Evolutionary conservation across 345 rosid genomes (phyloP).

Genomic region (Aurinia saxatilis): DNA sequence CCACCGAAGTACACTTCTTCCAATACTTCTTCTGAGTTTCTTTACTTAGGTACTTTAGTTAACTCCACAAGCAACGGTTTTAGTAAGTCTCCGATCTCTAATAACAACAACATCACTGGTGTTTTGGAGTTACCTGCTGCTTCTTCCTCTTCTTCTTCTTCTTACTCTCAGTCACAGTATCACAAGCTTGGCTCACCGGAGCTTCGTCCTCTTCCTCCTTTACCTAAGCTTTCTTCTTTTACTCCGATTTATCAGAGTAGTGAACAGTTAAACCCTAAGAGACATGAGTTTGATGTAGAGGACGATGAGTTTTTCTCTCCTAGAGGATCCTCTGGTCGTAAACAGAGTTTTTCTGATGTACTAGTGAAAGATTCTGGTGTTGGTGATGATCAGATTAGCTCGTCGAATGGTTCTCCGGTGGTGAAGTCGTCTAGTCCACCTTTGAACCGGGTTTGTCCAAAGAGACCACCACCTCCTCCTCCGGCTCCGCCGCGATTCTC

Average conservation of each 20-base stretch:
- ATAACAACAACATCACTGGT: no score
- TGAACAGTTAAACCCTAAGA: conserved; percentile 31
- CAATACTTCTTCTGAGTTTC: conserved; percentile 66
- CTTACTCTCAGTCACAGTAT: conserved; percentile 25
- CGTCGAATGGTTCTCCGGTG: conserved; percentile 37
- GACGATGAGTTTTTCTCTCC: conserved; percentile 95
- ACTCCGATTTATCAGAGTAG: conserved; percentile 38
- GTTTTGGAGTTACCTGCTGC: conserved; percentile 33
- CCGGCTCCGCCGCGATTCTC: no score
- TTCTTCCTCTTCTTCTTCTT: conserved; percentile 20
- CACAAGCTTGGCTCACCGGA: conserved; percentile 82
- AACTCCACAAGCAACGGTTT: conserved; percentile 35
- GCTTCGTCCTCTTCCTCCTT: conserved; percentile 84
- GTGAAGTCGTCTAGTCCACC: no score
- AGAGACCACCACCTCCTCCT: conserved; percentile 61
- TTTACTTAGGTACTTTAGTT: conserved; percentile 71
- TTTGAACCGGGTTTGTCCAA: conserved; percentile 14
- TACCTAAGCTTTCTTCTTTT: conserved; percentile 43
- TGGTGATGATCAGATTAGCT: no score
- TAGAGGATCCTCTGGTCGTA: conserved; percentile 65
- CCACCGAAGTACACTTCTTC: conserved; percentile 35
- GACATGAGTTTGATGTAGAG: conserved; percentile 25
- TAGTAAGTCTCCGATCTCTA: conserved; percentile 33
- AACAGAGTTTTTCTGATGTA: conserved; percentile 34
- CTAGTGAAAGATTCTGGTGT: conserved; percentile 30